Evolutionary conservation across 208 protist species (phyloP), one percentile per base, ranked within the genome.

Genomic region (Leishmania amazonensis): DNA sequence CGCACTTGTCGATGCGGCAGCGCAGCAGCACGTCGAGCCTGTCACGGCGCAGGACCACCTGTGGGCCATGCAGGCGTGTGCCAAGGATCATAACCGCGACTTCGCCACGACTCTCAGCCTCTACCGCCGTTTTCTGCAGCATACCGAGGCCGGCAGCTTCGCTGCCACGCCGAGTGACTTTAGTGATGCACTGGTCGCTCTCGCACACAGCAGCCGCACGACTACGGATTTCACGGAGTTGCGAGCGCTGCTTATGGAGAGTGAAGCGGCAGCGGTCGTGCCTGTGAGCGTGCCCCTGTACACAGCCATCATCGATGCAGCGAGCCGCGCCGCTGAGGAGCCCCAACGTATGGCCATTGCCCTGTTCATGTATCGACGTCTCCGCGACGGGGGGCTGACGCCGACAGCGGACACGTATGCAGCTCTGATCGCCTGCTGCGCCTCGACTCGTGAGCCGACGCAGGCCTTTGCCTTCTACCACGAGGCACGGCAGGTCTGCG

Each of bases 381-480:
- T 97, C 35, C 91, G 91, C 1, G 94, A 97, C 76, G 89, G 86
- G 3, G 68, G 70, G 7, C 78, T 96, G 68, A 75, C 79, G 3
- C 91, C 87, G 49, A 91, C 73, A 9, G 65, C 84, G 15, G 87
- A 94, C 42, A 96, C 92, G 57, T 97, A 97, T 83, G 89, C 91
- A 7, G 94, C 92, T 17, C 87, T 97, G 49, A 95, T 97, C 45
- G 89, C 90, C 13, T 95, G 91, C 79, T 93, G 89, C 76, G 92
- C 93, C 71, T 86, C 88, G 24, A 86, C 77, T 24, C 79, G 83
- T 24, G 94, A 96, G 81, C 92, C 95, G 68, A 95, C 88, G 57
- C 92, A 92, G 21, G 90, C 91, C 75, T 96, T 97, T 81, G 93
- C 91, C 21, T 94, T 97, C 80, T 96, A 95, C 74, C 94, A 96